These are phyloP conservation scores for Tylopilus balloui DNA, from an alignment of 768 basidiomycete genomes.

Conservation along the genomic window DNA sequence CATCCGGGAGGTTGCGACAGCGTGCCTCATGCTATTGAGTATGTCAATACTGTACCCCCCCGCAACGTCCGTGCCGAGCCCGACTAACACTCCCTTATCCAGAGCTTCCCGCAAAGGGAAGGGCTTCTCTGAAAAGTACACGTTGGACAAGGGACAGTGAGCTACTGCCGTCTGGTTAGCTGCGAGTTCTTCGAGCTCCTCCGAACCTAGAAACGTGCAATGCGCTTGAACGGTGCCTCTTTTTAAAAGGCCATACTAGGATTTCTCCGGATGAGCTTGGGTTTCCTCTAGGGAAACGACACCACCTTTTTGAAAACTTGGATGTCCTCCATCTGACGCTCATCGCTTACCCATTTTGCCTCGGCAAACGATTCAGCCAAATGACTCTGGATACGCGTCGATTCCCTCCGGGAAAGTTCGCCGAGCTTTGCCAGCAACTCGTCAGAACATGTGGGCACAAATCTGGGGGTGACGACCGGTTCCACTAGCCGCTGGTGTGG, in stretches of 20 bases:
- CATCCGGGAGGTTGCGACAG: constrained; percentile 67
- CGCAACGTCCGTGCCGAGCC: constrained; percentile 81
- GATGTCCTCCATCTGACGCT: constrained; percentile 63
- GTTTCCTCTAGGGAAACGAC: background rate
- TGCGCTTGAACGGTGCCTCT: constrained; percentile 76
- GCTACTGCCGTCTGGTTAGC: constrained; percentile 59
- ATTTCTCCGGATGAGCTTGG: constrained; percentile 7
- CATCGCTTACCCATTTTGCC: constrained; percentile 62
- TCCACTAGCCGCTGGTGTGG: constrained; percentile 53
- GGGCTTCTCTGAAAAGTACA: constrained; percentile 74
- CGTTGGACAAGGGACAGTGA: constrained; percentile 86
- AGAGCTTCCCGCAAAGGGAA: constrained; percentile 73
- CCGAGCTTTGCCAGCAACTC: constrained; percentile 63
- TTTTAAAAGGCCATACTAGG: constrained; percentile 57
- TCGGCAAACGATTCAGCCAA: constrained; percentile 76
- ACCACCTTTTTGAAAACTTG: constrained; percentile 68
- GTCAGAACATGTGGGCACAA: constrained; percentile 84
- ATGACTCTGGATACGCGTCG: constrained; percentile 72
- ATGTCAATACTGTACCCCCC: constrained; percentile 82
- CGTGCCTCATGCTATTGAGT: constrained; percentile 74
- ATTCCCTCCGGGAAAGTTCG: constrained; percentile 41
- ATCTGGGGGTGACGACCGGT: constrained; percentile 85
- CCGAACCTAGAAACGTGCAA: constrained; percentile 70
- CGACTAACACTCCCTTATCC: constrained; percentile 57
- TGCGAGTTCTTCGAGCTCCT: constrained; percentile 49